phyloP scores from a whole-genome alignment of 805 yeast genomes.

The Blastobotrys peoriensis region DNA sequence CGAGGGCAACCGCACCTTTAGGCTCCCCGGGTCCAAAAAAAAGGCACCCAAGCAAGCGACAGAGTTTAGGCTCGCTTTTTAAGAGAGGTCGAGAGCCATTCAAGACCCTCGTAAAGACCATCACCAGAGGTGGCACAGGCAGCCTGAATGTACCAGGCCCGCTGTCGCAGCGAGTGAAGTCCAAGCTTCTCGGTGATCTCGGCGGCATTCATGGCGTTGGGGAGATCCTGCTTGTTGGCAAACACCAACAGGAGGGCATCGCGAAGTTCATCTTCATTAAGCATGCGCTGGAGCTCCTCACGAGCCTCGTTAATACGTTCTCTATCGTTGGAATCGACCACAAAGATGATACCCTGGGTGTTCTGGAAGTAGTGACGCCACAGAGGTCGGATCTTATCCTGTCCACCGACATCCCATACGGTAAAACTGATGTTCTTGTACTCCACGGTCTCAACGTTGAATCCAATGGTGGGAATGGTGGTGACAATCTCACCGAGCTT shows the following conservation, averaged over 20 bases:
- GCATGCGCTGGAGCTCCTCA: conserved; percentile 97
- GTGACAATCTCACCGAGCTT: conserved; percentile 95
- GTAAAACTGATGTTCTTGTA: conserved; percentile 95
- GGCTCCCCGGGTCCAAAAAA: background rate
- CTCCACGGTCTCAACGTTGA: conserved; percentile 96
- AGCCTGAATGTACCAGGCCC: conserved; percentile 99
- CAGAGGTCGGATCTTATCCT: conserved; percentile 95
- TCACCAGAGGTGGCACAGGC: conserved; percentile 99
- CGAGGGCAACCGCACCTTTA: background rate
- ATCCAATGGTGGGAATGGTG: conserved; percentile 94
- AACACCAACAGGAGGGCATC: conserved; percentile 92
- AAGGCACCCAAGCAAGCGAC: background rate
- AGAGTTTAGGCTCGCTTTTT: conserved; percentile 41
- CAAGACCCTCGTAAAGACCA: conserved; percentile 96
- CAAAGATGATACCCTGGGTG: conserved; percentile 97
- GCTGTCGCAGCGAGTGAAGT: conserved; percentile 93
- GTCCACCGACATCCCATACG: conserved; percentile 99
- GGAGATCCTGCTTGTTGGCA: conserved; percentile 98
- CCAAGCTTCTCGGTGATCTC: conserved; percentile 97
- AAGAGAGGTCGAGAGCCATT: conserved; percentile 90
- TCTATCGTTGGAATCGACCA: conserved; percentile 96
- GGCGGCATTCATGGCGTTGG: conserved; percentile 98
- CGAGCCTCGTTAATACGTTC: conserved; percentile 97
- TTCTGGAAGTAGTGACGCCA: conserved; percentile 99
- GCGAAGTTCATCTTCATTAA: conserved; percentile 96